Evolutionary conservation across 768 basidiomycete species (phyloP), one percentile per base, ranked within the genome.

Genomic region (Xerocomus potaroensis): DNA sequence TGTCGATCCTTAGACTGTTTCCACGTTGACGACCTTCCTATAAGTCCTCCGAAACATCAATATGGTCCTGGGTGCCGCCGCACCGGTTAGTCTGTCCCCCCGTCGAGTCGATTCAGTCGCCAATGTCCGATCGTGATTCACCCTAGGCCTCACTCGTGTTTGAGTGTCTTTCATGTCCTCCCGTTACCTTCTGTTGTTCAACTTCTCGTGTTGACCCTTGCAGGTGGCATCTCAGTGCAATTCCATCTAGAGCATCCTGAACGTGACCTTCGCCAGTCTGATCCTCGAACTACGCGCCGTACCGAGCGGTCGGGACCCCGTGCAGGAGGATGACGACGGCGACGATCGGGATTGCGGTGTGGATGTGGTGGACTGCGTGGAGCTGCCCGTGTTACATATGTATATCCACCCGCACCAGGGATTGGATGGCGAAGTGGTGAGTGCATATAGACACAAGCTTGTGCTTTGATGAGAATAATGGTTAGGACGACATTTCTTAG

Each of bases 201-300:
- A n/a, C n/a, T n/a, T n/a, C n/a, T n/a, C n/a, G n/a, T n/a, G n/a
- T 7, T n/a, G 10, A 8, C 24, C 26, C 21, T 33, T 29, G 12
- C 8, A 11, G 5, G 22, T 24, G 32, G n/a, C n/a, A n/a, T n/a
- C n/a, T n/a, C n/a, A 2, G 54, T 41, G 57, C 12, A 72, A 69
- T 47, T 62, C 69, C 49, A 41, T 67, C 9, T 72, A 69, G 70
- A 63, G 69, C 27, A 34, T 61, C 18, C 56, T 57, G 31, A 70
- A 68, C 23, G 50, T 67, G 5, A 63, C 63, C 14, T 55, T 68
- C 1, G 52, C 71, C 1, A 57, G 58, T 24, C 62, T 72, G 21
- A 61, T 71, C 31, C 34, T 72, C 26, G 62, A 70, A 31, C 41
- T 69, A 16, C 62, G 71, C 30, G 54, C 61, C 1, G 10, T 58